Evolutionary conservation across 2,329 filamentous ascomycete species (phyloP).

Genomic region (Colletotrichum sp.): DNA sequence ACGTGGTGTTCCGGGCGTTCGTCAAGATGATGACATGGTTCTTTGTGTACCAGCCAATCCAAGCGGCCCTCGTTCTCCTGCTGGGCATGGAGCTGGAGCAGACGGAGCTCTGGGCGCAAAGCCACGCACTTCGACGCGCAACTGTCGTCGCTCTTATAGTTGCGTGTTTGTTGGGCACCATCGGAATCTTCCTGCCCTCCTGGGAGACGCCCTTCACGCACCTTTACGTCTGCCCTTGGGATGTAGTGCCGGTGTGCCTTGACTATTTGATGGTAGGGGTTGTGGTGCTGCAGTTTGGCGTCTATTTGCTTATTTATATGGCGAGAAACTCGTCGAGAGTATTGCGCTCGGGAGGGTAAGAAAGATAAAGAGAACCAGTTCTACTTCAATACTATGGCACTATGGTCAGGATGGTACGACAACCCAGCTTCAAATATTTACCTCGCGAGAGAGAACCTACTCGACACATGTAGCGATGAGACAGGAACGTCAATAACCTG

Average conservation of each 20-base stretch:
- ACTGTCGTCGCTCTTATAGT: neutral
- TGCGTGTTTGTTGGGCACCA: neutral
- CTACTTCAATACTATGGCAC: neutral
- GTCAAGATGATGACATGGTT: neutral
- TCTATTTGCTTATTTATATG: neutral
- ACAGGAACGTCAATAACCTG: accelerated
- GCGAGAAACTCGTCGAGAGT: neutral
- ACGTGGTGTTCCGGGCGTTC: neutral
- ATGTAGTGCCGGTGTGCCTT: neutral
- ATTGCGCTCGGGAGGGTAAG: neutral
- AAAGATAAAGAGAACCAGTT: neutral
- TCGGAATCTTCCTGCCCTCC: neutral
- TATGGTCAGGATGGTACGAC: neutral
- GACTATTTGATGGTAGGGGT: neutral
- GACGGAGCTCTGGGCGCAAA: neutral
- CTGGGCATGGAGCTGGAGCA: neutral
- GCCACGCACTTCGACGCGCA: accelerated
- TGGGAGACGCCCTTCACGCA: neutral
- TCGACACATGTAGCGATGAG: neutral
- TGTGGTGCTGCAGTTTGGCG: neutral
- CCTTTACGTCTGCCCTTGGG: neutral
- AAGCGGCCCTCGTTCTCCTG: neutral
- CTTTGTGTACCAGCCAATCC: neutral
- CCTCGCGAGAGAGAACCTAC: neutral
- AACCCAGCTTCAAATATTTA: neutral